Percentiles rank a stretch among this genome's conserved stretches.
These are phyloP conservation scores for Sugiyamaella paludigena DNA, from an alignment of 1,139 yeast genomes.

Conservation along the genomic window DNA sequence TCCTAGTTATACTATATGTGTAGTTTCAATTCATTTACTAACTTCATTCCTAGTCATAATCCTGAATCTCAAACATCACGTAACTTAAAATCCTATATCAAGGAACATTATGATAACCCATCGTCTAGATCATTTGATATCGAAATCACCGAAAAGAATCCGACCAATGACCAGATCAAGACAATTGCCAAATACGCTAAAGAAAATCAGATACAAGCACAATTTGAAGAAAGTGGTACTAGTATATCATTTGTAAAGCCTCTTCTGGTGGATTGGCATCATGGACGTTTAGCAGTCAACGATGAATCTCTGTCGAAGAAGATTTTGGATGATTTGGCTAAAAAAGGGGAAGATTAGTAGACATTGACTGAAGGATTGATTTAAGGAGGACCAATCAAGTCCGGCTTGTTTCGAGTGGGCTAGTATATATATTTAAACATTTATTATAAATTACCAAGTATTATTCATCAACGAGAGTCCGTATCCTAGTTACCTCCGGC, in stretches of 20 bases:
- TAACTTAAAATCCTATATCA: slow-evolving; percentile 24
- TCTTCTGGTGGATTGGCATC: slow-evolving; percentile 39
- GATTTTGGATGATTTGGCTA: slow-evolving; percentile 31
- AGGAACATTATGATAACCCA: slow-evolving; percentile 26
- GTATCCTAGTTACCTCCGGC: too few species aligned
- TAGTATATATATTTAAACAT: neutral
- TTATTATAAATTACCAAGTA: neutral
- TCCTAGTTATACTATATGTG: slow-evolving; percentile 6
- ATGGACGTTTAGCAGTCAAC: slow-evolving; percentile 39
- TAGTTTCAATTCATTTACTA: slow-evolving; percentile 17
- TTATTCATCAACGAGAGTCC: too few species aligned
- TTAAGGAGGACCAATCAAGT: neutral
- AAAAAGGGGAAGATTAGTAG: slow-evolving; percentile 4
- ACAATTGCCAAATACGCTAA: slow-evolving; percentile 24
- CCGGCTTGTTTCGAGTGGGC: neutral
- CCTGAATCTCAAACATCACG: slow-evolving; percentile 28
- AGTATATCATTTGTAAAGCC: slow-evolving; percentile 31
- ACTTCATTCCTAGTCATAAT: slow-evolving; percentile 25
- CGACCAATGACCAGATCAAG: slow-evolving; percentile 35
- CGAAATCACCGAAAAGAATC: slow-evolving; percentile 34
- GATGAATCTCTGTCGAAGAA: slow-evolving; percentile 41
- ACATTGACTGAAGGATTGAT: neutral
- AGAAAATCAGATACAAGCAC: slow-evolving; percentile 8
- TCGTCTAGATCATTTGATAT: slow-evolving; percentile 33
- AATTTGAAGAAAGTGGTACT: slow-evolving; percentile 2